A percentile compares a stretch with the other conserved stretches of the same genome.
Conservation (phyloP, 2,329 filamentous ascomycete species). For the Colletotrichum phormii region DNA sequence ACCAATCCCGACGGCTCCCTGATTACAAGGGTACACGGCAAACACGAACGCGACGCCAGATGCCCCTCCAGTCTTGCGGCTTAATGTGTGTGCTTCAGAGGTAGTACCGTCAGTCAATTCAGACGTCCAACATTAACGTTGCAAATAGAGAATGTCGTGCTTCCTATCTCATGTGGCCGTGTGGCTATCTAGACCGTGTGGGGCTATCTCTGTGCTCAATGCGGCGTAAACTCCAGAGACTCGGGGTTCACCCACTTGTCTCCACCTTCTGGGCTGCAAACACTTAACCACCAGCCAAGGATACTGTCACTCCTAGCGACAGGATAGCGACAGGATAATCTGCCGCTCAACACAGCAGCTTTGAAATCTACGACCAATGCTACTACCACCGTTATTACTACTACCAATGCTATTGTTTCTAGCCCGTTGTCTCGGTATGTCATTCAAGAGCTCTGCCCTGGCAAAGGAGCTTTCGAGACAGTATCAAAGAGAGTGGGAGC, state of each 20-base stretch:
- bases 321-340: too few species aligned
- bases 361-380: too few species aligned
- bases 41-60: conserved; percentile 9
- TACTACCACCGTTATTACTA: too few species aligned
- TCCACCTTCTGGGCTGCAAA: neutral
- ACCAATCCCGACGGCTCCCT: neutral
- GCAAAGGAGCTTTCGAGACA: too few species aligned
- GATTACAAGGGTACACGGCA: neutral
- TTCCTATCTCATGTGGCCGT: neutral
- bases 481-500: too few species aligned
- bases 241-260: neutral
- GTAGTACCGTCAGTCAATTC: neutral
- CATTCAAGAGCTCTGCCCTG: too few species aligned
- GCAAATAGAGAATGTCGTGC: neutral
- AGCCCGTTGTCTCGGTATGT: too few species aligned
- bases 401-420: too few species aligned
- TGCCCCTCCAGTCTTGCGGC: neutral
- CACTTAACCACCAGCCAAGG: neutral
- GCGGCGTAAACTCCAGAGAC: too few species aligned
- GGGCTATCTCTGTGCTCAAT: too few species aligned
- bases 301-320: neutral
- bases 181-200: neutral
- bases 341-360: too few species aligned
- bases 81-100: neutral
- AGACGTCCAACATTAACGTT: neutral